Base-by-base conservation (phyloP, 2,329 filamentous ascomycete genomes). In the Biscogniauxia mediterranea region DNA sequence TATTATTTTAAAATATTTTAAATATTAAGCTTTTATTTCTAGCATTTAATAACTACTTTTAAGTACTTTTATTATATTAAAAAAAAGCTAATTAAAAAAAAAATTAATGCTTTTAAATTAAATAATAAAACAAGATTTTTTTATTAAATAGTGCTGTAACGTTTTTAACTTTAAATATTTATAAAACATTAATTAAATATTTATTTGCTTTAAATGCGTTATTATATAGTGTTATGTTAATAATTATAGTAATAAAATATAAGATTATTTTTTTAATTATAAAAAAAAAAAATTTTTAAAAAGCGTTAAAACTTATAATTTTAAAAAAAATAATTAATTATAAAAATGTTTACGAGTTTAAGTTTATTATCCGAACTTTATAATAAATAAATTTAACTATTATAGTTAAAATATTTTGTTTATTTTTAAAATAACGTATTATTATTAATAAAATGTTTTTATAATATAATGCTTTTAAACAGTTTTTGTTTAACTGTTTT, bases 401-500 rank as follows among this genome's bases (percentile, higher is more conserved):
- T 50, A 50, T 50, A n/a, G 13, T 50, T n/a, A n/a, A 50, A n/a
- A 50, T 50, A 50, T 50, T 50, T 50, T 50, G 6, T n/a, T 20
- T 50, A 5, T 5, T 50, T 50, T 50, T 50, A 50, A 50, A 50
- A 20, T 50, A n/a, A 50, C 13, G 20, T n/a, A 50, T 50, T 5
- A 50, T 20, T 50, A 50, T 50, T 50, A 50, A 50, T 50, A 50
- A n/a, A 50, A 50, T 50, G 20, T 50, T 50, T 50, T 50, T 50
- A 50, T 50, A 50, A 50, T 15, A 50, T 50, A 50, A 50, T 50
- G 20, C 20, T 50, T 50, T 50, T n/a, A 50, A 20, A 6, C 20
- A n/a, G 20, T 50, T 50, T 50, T 20, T 50, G 6, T 5, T 50
- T 50, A 50, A 50, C 4, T 15, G 50, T 25, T 52, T 52, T 21